These are phyloP conservation scores for Metarhizium humberi DNA, from an alignment of 2,329 filamentous ascomycete genomes.

Conservation along the genomic window DNA sequence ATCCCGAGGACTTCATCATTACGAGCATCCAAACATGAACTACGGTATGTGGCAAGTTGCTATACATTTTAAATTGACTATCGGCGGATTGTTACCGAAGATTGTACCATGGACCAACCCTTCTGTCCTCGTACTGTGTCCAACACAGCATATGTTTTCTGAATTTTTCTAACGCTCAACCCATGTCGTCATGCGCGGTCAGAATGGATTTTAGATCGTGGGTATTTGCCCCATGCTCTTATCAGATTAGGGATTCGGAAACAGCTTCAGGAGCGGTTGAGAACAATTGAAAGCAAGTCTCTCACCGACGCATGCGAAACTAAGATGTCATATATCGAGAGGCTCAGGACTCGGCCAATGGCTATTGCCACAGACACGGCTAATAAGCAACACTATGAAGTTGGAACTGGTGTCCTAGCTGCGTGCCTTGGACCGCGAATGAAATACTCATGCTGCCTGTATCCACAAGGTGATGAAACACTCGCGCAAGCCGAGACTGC, in stretches of 20 bases:
- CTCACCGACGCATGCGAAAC: constrained; percentile 42
- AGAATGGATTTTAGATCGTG: constrained; percentile 54
- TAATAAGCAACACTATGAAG: constrained; percentile 65
- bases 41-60: constrained; percentile 5
- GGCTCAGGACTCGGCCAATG: constrained; percentile 51
- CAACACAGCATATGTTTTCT: neutral
- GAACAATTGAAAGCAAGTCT: constrained; percentile 42
- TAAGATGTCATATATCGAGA: constrained; percentile 55
- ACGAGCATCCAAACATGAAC: constrained; percentile 6
- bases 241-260: constrained; percentile 57
- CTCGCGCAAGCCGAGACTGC: constrained; percentile 55
- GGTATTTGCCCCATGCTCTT: constrained; percentile 53
- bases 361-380: constrained; percentile 58
- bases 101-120: neutral
- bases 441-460: constrained; percentile 64
- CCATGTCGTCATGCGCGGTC: neutral
- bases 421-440: constrained; percentile 57
- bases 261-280: constrained; percentile 53
- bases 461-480: constrained; percentile 52
- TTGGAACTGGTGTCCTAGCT: constrained; percentile 53
- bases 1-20: neutral
- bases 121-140: neutral
- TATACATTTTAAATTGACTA: neutral
- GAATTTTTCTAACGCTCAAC: neutral
- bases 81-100: neutral